Evolutionary conservation across 805 yeast genomes (phyloP).

Genomic region (Wickerhamomyces hampshirensis): DNA sequence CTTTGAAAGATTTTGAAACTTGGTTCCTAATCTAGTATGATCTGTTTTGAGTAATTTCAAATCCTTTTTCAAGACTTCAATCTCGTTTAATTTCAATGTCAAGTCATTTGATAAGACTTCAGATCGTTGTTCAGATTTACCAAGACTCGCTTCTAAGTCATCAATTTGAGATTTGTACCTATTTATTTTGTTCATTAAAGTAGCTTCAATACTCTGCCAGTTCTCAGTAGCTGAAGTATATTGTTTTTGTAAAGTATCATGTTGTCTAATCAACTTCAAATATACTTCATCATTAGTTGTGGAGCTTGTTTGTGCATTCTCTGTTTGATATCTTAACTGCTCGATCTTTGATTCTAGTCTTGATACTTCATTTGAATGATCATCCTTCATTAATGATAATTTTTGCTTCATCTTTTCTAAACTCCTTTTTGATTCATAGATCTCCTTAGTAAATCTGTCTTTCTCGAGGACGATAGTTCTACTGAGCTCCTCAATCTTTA

Average conservation of each 20-base stretch:
- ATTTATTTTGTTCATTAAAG: conserved; percentile 45
- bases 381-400: conserved; percentile 15
- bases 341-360: conserved; percentile 70
- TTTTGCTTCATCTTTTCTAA: conserved; percentile 32
- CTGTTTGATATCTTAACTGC: conserved; percentile 56
- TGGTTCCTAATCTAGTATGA: conserved; percentile 12
- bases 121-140: conserved; percentile 19
- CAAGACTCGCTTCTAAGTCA: conserved; percentile 28
- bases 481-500: conserved; percentile 21
- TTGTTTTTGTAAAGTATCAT: conserved; percentile 60
- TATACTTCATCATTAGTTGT: conserved; percentile 33
- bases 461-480: conserved; percentile 22
- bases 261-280: conserved; percentile 39
- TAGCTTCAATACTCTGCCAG: conserved; percentile 78
- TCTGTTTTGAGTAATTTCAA: conserved; percentile 26
- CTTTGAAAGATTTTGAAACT: conserved; percentile 20
- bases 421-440: conserved; percentile 27
- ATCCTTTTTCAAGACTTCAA: conserved; percentile 16
- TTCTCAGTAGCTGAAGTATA: conserved; percentile 72
- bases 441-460: conserved; percentile 22
- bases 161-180: conserved; percentile 41
- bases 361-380: conserved; percentile 39
- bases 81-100: conserved; percentile 20
- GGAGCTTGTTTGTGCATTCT: conserved; percentile 32
- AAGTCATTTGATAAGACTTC: conserved; percentile 28